Conservation (phyloP, 1,284 basidiomycete genomes). For the Heliocybe sulcata region DNA sequence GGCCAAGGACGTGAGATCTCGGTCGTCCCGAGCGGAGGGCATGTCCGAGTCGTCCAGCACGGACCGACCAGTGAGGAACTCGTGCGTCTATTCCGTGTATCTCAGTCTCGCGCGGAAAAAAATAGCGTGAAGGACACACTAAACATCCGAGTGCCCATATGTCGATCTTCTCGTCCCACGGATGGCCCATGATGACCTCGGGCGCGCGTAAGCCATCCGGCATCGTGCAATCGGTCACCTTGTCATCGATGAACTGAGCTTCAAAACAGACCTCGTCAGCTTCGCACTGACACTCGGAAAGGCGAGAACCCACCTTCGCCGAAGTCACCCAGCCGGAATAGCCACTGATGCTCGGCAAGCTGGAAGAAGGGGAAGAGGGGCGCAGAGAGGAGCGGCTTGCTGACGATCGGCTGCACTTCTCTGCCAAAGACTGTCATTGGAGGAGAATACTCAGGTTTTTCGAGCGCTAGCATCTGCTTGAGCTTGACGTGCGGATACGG, state of each 20-base stretch:
- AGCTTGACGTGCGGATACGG: not conserved
- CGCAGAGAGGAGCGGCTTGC: not conserved
- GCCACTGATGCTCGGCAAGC: not conserved
- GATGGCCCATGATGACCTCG: not conserved
- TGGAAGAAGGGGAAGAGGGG: not conserved
- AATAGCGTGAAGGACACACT: not conserved
- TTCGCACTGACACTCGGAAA: not conserved
- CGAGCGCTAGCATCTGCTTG: not conserved
- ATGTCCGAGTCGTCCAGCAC: not conserved
- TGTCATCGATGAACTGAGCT: not conserved
- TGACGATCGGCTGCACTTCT: not conserved
- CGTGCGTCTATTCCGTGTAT: not conserved
- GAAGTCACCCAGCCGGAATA: not conserved
- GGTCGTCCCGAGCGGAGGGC: not conserved
- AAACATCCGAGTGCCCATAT: not conserved
- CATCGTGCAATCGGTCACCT: not conserved
- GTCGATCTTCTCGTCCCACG: constrained; percentile 2
- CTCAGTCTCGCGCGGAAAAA: not conserved
- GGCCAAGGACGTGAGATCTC: not conserved
- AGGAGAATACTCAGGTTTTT: not conserved
- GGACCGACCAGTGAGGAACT: not conserved
- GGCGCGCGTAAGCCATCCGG: not conserved
- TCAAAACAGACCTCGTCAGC: not conserved
- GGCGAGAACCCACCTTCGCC: not conserved
- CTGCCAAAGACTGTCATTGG: not conserved